phyloP scores from a whole-genome alignment of 2,329 filamentous ascomycete genomes.

The Penicillium sp. region DNA sequence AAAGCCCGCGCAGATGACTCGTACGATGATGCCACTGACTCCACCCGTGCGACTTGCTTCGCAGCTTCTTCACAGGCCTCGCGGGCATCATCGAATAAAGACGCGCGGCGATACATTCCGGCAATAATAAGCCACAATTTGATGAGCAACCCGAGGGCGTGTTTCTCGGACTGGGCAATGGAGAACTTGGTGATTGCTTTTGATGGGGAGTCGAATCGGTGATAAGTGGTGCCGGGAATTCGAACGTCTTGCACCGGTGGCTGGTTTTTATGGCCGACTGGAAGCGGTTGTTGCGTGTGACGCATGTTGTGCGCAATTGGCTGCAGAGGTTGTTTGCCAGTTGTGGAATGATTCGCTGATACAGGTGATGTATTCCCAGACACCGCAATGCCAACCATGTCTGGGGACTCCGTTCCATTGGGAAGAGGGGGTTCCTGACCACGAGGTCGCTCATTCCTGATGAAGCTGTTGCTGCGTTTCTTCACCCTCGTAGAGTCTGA shows the following conservation, averaged over 20 bases:
- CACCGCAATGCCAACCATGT: slow-evolving; percentile 30
- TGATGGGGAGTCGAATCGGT: slow-evolving; percentile 41
- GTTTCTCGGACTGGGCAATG: slow-evolving; percentile 52
- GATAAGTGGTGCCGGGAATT: slow-evolving; percentile 27
- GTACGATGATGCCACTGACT: slow-evolving; percentile 63
- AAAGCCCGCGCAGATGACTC: slow-evolving; percentile 62
- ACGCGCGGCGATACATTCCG: slow-evolving; percentile 79
- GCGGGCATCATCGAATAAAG: slow-evolving; percentile 74
- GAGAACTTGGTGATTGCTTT: slow-evolving; percentile 51
- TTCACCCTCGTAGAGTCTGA: slow-evolving; percentile 36
- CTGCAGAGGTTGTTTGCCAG: slow-evolving; percentile 33
- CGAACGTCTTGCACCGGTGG: slow-evolving; percentile 42
- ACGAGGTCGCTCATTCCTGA: slow-evolving; percentile 23
- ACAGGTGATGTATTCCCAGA: slow-evolving; percentile 24
- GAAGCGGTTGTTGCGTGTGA: slow-evolving; percentile 33
- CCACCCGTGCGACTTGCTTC: slow-evolving; percentile 69
- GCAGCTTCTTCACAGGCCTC: slow-evolving; percentile 79
- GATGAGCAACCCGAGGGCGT: slow-evolving; percentile 61
- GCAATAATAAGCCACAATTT: slow-evolving; percentile 90
- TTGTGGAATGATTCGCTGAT: slow-evolving; percentile 21
- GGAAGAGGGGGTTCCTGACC: slow-evolving; percentile 23
- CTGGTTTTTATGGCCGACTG: slow-evolving; percentile 44
- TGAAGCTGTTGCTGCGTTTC: slow-evolving; percentile 34
- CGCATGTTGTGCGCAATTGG: slow-evolving; percentile 40
- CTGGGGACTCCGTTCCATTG: slow-evolving; percentile 25